phyloP scores from a whole-genome alignment of 2,329 filamentous ascomycete genomes.

The Cladosporium sp. region DNA sequence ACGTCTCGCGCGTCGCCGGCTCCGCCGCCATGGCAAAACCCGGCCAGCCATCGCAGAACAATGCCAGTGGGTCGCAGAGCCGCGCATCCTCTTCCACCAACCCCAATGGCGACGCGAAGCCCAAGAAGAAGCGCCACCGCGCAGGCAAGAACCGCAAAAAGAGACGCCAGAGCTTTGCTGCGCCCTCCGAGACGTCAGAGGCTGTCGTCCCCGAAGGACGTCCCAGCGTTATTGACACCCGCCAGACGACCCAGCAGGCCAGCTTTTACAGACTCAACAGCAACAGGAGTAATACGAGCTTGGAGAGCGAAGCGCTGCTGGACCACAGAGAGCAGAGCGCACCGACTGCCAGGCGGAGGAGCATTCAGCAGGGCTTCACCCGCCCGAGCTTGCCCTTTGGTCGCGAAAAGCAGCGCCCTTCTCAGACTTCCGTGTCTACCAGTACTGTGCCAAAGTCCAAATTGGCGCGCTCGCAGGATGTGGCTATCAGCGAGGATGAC shows the following conservation, averaged over 20 bases:
- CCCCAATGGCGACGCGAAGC: constrained; percentile 8
- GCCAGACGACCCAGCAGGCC: constrained; percentile 35
- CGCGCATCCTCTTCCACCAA: constrained; percentile 5
- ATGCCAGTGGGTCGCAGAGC: constrained; percentile 6
- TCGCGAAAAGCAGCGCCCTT: constrained; percentile 20
- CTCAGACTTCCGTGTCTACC: constrained; percentile 16
- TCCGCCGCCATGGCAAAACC: constrained; percentile 12
- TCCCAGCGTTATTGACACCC: constrained; percentile 33
- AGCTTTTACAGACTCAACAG: constrained; percentile 52
- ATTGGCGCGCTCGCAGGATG: constrained; percentile 12
- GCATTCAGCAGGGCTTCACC: constrained; percentile 35
- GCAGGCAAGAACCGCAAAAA: constrained; percentile 70
- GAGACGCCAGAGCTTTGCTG: constrained; percentile 76
- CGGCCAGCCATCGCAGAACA: not conserved
- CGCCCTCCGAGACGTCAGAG: constrained; percentile 55
- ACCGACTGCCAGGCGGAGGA: constrained; percentile 39
- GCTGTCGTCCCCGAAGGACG: constrained; percentile 47
- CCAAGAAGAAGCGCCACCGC: constrained; percentile 65
- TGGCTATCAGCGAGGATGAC: constrained; percentile 45
- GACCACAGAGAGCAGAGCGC: constrained; percentile 65
- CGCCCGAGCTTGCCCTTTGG: constrained; percentile 24
- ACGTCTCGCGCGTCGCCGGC: constrained; percentile 12
- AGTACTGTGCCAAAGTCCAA: constrained; percentile 15
- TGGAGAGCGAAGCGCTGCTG: constrained; percentile 82
- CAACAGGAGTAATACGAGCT: constrained; percentile 75